A percentile compares a stretch with the other conserved stretches of the same genome.
phyloP scores from a whole-genome alignment of 345 rosid species.

The Moringa oleifera region DNA sequence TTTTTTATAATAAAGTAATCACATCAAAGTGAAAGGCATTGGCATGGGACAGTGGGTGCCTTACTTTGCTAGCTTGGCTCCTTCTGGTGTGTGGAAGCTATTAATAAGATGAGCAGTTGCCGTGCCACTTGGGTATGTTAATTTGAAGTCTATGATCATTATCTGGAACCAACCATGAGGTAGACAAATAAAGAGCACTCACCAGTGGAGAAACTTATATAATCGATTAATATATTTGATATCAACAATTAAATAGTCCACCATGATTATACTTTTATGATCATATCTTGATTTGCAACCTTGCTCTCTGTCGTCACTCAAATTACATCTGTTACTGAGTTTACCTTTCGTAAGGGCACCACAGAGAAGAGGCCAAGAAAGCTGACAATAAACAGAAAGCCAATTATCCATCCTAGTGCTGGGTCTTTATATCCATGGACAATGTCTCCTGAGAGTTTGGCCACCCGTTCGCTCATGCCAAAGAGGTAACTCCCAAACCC shows the following conservation, averaged over 20 bases:
- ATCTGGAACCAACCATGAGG: conserved; percentile 38
- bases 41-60: not conserved
- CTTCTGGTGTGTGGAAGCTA: conserved; percentile 78
- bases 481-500: conserved; percentile 77
- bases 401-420: conserved; percentile 62
- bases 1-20: too few relatives aligned
- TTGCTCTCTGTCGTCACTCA: not conserved
- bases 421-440: conserved; percentile 41
- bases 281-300: too few relatives aligned
- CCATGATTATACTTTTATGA: too few relatives aligned
- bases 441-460: conserved; percentile 38
- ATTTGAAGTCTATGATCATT: conserved; percentile 70
- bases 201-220: not conserved
- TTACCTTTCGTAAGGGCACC: conserved; percentile 77
- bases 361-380: conserved; percentile 81
- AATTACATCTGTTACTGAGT: not conserved
- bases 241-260: too few relatives aligned
- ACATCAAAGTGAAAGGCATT: too few relatives aligned
- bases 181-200: not conserved
- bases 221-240: not conserved
- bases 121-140: conserved; percentile 80
- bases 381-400: conserved; percentile 82
- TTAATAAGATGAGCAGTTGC: conserved; percentile 82
- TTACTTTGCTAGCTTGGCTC: conserved; percentile 73
- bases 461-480: conserved; percentile 66